Percentiles rank a stretch among this genome's conserved stretches.
These are phyloP conservation scores for Tetracladium marchalianum DNA, from an alignment of 495 filamentous ascomycete species.

Conservation along the genomic window DNA sequence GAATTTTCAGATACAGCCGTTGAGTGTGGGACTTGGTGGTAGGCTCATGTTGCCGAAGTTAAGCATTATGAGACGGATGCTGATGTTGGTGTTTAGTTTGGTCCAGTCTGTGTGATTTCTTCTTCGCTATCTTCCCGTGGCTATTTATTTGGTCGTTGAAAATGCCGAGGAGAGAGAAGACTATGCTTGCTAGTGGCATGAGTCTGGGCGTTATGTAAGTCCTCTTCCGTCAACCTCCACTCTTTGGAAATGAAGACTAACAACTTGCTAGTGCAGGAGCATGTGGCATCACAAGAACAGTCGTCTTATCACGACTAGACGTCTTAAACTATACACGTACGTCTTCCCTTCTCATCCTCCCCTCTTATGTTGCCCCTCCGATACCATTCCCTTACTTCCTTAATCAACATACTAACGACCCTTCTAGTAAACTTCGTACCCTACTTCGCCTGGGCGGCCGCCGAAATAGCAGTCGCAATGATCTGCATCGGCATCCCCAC, in stretches of 20 bases:
- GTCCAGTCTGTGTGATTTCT: conserved; percentile 30
- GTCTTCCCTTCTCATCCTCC: not conserved
- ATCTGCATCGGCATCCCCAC: conserved; percentile 30
- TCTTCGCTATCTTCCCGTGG: conserved; percentile 36
- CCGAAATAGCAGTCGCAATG: conserved; percentile 31
- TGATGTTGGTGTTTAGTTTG: not conserved
- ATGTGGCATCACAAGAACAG: conserved; percentile 29
- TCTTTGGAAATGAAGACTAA: no score
- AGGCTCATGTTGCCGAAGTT: not conserved
- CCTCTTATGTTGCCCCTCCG: no score
- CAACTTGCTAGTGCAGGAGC: conserved; percentile 23
- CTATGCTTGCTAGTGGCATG: conserved; percentile 36
- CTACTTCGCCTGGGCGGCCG: conserved; percentile 31
- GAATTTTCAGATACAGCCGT: not conserved
- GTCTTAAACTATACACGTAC: conserved; percentile 29
- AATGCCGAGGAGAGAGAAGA: conserved; percentile 34
- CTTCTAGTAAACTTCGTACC: conserved; percentile 27
- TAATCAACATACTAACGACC: not conserved
- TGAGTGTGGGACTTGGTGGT: conserved; percentile 13
- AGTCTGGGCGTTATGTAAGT: conserved; percentile 40
- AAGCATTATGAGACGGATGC: not conserved
- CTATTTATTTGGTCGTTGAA: conserved; percentile 39
- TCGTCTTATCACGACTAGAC: conserved; percentile 25
- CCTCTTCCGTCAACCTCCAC: no score
- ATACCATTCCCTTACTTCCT: no score